A percentile compares a stretch with the other conserved stretches of the same genome.
phyloP scores from a whole-genome alignment of 2,329 filamentous ascomycete genomes.

The Botryosphaeria dothidea region DNA sequence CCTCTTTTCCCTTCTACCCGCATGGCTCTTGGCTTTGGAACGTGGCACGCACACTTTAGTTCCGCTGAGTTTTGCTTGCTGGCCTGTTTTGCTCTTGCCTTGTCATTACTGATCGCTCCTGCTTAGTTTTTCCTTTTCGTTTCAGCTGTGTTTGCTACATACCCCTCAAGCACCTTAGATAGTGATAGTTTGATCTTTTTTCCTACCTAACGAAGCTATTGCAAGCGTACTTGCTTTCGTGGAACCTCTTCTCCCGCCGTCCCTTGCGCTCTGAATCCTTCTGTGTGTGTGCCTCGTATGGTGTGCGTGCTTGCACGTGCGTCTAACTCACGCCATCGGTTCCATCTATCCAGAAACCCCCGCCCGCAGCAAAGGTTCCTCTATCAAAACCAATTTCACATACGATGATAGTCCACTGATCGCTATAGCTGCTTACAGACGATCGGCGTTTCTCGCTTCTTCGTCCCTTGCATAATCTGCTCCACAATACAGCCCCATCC shows the following conservation, averaged over 20 bases:
- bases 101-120: neutral
- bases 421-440: neutral
- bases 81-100: neutral
- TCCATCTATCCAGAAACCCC: neutral
- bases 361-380: neutral
- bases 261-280: neutral
- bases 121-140: neutral
- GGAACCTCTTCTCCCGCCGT: neutral
- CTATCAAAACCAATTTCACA: neutral
- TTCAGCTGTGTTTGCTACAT: conserved; percentile 12
- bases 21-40: neutral
- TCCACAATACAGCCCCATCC: neutral
- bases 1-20: neutral
- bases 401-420: neutral
- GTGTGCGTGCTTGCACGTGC: neutral
- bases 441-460: neutral
- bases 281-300: neutral
- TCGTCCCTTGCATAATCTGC: neutral
- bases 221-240: conserved; percentile 8
- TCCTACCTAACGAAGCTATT: conserved; percentile 11
- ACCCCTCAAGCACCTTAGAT: conserved; percentile 17
- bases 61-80: neutral
- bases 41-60: neutral
- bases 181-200: conserved; percentile 9
- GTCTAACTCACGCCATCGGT: neutral